Percentiles rank a stretch among this genome's conserved stretches.
These are phyloP conservation scores for Sutorius australiensis DNA, from an alignment of 768 basidiomycete species.

Conservation along the genomic window DNA sequence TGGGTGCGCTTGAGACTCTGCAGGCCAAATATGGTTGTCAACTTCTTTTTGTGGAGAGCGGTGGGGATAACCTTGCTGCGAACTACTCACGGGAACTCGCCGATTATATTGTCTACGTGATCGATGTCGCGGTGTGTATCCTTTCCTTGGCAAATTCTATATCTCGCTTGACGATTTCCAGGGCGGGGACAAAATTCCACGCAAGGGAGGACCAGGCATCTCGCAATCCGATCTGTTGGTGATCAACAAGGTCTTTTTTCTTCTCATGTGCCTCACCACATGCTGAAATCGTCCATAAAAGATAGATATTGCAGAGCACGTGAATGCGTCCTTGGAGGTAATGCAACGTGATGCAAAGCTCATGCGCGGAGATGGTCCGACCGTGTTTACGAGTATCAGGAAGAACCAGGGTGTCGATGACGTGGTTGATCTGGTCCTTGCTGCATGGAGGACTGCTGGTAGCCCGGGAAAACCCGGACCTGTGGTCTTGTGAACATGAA, in stretches of 20 bases:
- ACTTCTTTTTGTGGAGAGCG: conserved; percentile 90
- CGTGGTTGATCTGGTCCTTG: conserved; percentile 73
- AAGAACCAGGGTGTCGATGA: conserved; percentile 76
- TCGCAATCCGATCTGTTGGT: conserved; percentile 93
- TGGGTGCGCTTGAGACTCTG: conserved; percentile 91
- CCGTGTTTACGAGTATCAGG: conserved; percentile 84
- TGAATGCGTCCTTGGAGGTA: conserved; percentile 88
- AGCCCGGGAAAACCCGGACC: conserved; percentile 59
- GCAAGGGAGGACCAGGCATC: conserved; percentile 97
- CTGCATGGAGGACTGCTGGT: conserved; percentile 84
- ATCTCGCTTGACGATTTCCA: conserved; percentile 26
- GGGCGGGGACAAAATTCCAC: conserved; percentile 98
- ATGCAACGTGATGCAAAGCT: conserved; percentile 91
- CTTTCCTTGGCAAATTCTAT: not conserved
- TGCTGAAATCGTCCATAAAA: conserved; percentile 31
- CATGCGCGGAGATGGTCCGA: conserved; percentile 95
- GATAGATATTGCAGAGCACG: conserved; percentile 92
- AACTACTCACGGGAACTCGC: conserved; percentile 96
- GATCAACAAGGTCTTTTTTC: conserved; percentile 76
- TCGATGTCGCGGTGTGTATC: conserved; percentile 69
- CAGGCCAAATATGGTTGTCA: conserved; percentile 91
- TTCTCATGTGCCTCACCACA: not conserved
- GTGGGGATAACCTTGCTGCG: conserved; percentile 95
- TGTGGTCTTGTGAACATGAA: conserved; percentile 21
- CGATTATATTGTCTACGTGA: conserved; percentile 95